Percentiles rank a stretch among this genome's conserved stretches.
phyloP scores from a whole-genome alignment of 2,329 filamentous ascomycete species.

The Colletotrichum cordylinicola region DNA sequence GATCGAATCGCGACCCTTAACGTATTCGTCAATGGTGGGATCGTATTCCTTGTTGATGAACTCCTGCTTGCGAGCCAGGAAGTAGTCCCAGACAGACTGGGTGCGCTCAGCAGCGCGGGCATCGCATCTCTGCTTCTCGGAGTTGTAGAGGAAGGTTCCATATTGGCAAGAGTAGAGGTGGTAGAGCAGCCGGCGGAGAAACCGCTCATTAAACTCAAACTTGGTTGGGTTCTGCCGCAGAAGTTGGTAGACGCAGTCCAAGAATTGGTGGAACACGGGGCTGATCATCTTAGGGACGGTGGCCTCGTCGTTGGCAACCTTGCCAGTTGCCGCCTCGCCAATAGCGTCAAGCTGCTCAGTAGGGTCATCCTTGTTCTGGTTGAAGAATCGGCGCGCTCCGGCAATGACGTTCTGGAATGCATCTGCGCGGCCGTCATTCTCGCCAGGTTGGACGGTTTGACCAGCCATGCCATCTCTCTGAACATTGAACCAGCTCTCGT shows the following conservation, averaged over 20 bases:
- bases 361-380: conserved; percentile 68
- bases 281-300: conserved; percentile 91
- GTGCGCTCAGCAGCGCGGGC: conserved; percentile 73
- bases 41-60: conserved; percentile 87
- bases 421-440: conserved; percentile 68
- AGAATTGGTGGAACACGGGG: conserved; percentile 96
- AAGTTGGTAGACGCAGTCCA: conserved; percentile 93
- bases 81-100: conserved; percentile 94
- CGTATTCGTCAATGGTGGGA: conserved; percentile 74
- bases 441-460: conserved; percentile 65
- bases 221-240: conserved; percentile 83
- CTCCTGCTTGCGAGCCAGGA: conserved; percentile 78
- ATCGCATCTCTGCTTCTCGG: conserved; percentile 84
- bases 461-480: conserved; percentile 81
- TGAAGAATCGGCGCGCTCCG: conserved; percentile 89
- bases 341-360: conserved; percentile 62
- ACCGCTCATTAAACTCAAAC: conserved; percentile 97
- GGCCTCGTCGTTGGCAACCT: conserved; percentile 61
- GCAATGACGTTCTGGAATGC: conserved; percentile 85
- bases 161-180: conserved; percentile 97
- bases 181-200: conserved; percentile 86
- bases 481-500: conserved; percentile 92
- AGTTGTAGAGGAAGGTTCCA: conserved; percentile 95
- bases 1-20: conserved; percentile 80
- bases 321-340: conserved; percentile 43